Evolutionary conservation across 2,329 filamentous ascomycete species (phyloP).

Genomic region (Arthroderma sp.): DNA sequence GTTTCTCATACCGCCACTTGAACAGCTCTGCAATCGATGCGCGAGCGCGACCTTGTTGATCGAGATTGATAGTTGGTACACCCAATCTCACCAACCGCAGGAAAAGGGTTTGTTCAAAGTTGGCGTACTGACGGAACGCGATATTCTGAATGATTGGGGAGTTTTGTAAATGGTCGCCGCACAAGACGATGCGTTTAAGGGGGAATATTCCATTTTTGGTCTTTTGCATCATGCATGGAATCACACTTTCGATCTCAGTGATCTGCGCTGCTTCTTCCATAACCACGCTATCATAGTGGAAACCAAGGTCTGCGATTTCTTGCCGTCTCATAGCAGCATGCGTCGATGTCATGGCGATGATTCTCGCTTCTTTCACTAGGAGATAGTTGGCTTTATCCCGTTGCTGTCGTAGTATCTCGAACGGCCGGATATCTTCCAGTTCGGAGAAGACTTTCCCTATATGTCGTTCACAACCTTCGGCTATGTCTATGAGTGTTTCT

Average conservation of each 20-base stretch:
- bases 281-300: conserved; percentile 93
- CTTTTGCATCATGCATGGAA: conserved; percentile 85
- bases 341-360: conserved; percentile 97
- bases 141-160: conserved; percentile 90
- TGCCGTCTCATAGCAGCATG: conserved; percentile 89
- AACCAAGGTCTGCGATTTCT: conserved; percentile 83
- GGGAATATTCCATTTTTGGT: conserved; percentile 59
- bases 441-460: conserved; percentile 84
- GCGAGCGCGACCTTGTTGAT: conserved; percentile 85
- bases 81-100: conserved; percentile 79
- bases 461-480: conserved; percentile 75
- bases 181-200: conserved; percentile 78
- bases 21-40: conserved; percentile 81
- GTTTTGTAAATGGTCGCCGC: conserved; percentile 93
- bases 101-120: conserved; percentile 92
- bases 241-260: conserved; percentile 93
- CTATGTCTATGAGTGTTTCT: conserved; percentile 60
- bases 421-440: conserved; percentile 83
- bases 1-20: conserved; percentile 76
- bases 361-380: conserved; percentile 86
- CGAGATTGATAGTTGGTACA: conserved; percentile 79
- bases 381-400: conserved; percentile 94
- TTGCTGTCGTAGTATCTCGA: conserved; percentile 80
- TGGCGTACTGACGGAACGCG: conserved; percentile 87
- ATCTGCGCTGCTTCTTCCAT: conserved; percentile 99